Evolutionary conservation across 2,329 filamentous ascomycete genomes (phyloP), one percentile per base, ranked within the genome.

Genomic region (Calonectria henricotiae): DNA sequence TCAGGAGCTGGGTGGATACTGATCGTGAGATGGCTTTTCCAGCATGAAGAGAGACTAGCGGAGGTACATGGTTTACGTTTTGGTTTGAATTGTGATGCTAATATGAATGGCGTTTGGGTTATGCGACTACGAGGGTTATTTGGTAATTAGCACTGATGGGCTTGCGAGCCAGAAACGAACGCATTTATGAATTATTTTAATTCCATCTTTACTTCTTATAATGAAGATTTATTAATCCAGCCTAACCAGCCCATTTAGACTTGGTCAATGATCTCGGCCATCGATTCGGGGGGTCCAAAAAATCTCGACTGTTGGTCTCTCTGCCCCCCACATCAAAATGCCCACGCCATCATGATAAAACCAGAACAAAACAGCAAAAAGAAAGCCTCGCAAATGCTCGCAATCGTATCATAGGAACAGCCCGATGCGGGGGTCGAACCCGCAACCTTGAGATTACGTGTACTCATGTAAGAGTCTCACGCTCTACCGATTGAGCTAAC

Each of bases 391-490:
- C 71, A 58, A 47, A 44, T 44, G 71, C 68, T 76, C 65, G 61
- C 74, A 73, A 74, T 74, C 73, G 73, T 69, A 75, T 39, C 37
- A 15, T 4, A 20, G 2, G 13, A 68, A 68, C 41, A 82, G 80
- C 79, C 81, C 81, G 78, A 82, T 79, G 81, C 79, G 81, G 81
- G 81, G 82, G 80, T 86, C 85, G 85, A 87, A 88, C 87, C 85
- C 85, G 83, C 85, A 87, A 83, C 85, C 85, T 87, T 86, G 84
- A 87, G 86, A 86, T 87, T 20, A 20, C 46, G 77, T 61, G 74
- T 70, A 74, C 75, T 76, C 72, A 20, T 20, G 23, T 87, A 87
- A 87, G 89, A 91, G 89, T 90, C 89, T 90, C 86, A 90, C 89
- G 88, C 89, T 91, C 89, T 91, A 90, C 77, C 75, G 73, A 79